A percentile compares a stretch with the other conserved stretches of the same genome.
Evolutionary conservation across 306 rosid genomes (phyloP).

Genomic region (Pyrus pyrifolia): DNA sequence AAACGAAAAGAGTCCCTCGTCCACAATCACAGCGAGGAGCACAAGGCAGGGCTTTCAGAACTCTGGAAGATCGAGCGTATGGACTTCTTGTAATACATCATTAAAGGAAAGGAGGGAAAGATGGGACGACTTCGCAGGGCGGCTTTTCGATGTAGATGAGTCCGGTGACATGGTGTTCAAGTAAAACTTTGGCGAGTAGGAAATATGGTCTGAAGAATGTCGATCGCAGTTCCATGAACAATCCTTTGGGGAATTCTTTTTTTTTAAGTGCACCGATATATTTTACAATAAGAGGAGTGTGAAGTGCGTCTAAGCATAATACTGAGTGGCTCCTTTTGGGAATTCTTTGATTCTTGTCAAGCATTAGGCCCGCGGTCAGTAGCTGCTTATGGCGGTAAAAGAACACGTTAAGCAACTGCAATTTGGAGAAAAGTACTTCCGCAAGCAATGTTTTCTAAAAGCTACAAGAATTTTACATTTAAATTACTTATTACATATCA

Average conservation of each 20-base stretch:
- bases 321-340: not conserved
- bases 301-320: no score
- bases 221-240: no score
- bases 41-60: slow-evolving; percentile 68
- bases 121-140: slow-evolving; percentile 72
- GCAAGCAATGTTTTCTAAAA: not conserved
- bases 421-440: not conserved
- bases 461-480: slow-evolving; percentile 1
- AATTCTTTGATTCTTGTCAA: slow-evolving; percentile 22
- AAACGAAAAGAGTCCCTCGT: slow-evolving; percentile 45
- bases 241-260: no score
- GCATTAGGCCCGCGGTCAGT: not conserved
- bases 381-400: not conserved
- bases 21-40: slow-evolving; percentile 61
- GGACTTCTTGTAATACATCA: slow-evolving; percentile 12
- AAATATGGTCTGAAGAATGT: no score
- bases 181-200: slow-evolving; percentile 14
- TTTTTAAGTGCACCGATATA: no score
- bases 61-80: slow-evolving; percentile 37
- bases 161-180: slow-evolving; percentile 78
- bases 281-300: no score
- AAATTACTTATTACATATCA: slow-evolving; percentile 27
- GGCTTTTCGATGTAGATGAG: slow-evolving; percentile 62
- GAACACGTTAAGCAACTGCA: not conserved
- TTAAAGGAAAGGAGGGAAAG: slow-evolving; percentile 35